Evolutionary conservation across 2,329 filamentous ascomycete species (phyloP), one percentile per base, ranked within the genome.

Genomic region (Ophiostoma tasmaniense): DNA sequence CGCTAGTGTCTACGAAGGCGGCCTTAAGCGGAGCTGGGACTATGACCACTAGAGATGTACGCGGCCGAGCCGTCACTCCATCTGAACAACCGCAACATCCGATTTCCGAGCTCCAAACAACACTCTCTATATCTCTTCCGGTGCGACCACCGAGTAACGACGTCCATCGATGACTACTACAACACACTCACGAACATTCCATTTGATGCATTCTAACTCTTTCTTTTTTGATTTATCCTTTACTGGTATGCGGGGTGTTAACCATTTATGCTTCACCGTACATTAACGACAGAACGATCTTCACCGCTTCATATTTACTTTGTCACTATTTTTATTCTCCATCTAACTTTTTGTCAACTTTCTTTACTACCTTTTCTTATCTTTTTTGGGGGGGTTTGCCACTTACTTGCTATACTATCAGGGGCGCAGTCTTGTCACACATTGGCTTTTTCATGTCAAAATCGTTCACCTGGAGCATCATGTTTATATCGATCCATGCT

Each of bases 1-100:
- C 68, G 87, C 87, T 14, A 89, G 85, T 73, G 87, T 89, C 5
- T 89, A 89, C 76, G 86, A 89, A 74, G 85, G 86, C 61, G 87
- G 86, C 3, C 76, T 89, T 65, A 89, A 89, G 77, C 80, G 87
- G 66, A 76, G 80, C 64, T 89, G 87, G 87, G 86, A 87, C 72
- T 86, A 83, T 73, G 83, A 85, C 13, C 30, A 28, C 14, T 69
- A 55, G 22, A 33, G 5, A 3, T 3, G 10, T 3, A 61, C 25
- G 1, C 50, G 3, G 22, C 30, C 28, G 10, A 55, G 25, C 20
- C 2, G 4, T 59, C 28, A 3, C 35, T 37, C 25, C 7, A 45
- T n/a, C 42, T 45, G 2, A 10, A n/a, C 14, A n/a, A 4, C 42
- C 42, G 3, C 17, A 45, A n/a, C 42, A 39, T 14, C 37, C 37